Percentiles rank a stretch among this genome's conserved stretches.
Evolutionary conservation across 129 eudicot genomes (phyloP).

Genomic region (Artemisia tridentata): DNA sequence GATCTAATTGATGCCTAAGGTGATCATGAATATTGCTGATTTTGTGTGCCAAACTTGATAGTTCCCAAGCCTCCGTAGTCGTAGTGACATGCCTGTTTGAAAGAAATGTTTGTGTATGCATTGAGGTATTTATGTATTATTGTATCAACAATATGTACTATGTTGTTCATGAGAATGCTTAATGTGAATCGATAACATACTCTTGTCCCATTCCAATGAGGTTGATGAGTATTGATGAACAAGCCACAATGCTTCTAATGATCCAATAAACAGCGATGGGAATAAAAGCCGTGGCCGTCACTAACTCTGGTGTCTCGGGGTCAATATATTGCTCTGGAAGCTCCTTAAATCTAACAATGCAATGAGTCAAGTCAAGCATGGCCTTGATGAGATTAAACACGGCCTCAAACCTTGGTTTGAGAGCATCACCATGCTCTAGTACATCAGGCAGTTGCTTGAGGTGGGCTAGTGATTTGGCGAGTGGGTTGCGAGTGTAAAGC

Average conservation of each 20-base stretch:
- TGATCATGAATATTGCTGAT: constrained; percentile 60
- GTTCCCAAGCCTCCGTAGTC: constrained; percentile 73
- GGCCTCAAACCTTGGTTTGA: constrained; percentile 2
- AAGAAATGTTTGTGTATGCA: background rate
- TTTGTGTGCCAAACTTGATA: constrained; percentile 74
- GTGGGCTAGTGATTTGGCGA: background rate
- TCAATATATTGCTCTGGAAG: constrained; percentile 36
- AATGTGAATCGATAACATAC: constrained; percentile 33
- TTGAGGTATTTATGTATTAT: too few species aligned
- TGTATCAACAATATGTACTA: too few species aligned
- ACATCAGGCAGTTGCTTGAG: background rate
- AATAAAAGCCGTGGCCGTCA: constrained; percentile 51
- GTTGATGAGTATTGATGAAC: constrained; percentile 58
- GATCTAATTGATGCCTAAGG: constrained; percentile 43
- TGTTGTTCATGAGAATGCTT: too few species aligned
- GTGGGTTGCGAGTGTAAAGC: constrained; percentile 4
- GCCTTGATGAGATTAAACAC: background rate
- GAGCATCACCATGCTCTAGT: background rate
- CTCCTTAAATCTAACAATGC: background rate
- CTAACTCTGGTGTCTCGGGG: constrained; percentile 48
- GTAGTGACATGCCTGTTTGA: constrained; percentile 52
- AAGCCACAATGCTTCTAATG: constrained; percentile 63
- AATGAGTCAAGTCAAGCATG: background rate
- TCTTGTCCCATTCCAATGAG: constrained; percentile 71
- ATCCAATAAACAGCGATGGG: constrained; percentile 77